A percentile compares a stretch with the other conserved stretches of the same genome.
Evolutionary conservation across 306 rosid species (phyloP).

Genomic region (Herpetospermum pedunculosum): DNA sequence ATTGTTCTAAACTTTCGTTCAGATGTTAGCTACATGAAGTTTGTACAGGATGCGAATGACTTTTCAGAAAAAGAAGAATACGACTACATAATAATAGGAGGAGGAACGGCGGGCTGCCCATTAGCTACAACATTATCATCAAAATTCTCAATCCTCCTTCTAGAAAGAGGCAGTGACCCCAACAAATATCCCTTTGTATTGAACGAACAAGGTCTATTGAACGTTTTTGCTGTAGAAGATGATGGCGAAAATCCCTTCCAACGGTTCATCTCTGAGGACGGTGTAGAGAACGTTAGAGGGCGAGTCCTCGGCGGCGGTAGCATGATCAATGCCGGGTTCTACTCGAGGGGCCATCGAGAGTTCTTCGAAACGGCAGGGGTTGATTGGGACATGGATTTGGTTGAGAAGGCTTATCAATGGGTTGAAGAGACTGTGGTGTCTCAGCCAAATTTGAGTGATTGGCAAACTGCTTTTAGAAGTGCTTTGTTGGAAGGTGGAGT

Average conservation of each 20-base stretch:
- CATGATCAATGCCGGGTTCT: slow-evolving; percentile 14
- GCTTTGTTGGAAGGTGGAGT: slow-evolving; percentile 12
- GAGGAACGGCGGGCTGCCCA: slow-evolving; percentile 29
- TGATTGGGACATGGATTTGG: slow-evolving; percentile 11
- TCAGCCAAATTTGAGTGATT: neutral
- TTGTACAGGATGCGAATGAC: slow-evolving; percentile 6
- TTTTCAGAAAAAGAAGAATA: neutral
- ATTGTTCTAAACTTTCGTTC: neutral
- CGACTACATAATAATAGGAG: slow-evolving; percentile 28
- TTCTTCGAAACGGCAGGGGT: slow-evolving; percentile 8
- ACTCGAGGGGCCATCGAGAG: slow-evolving; percentile 1
- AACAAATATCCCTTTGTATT: neutral
- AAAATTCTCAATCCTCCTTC: slow-evolving; percentile 11
- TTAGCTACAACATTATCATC: slow-evolving; percentile 22
- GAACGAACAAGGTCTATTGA: neutral
- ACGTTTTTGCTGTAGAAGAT: neutral
- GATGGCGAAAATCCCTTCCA: neutral
- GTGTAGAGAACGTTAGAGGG: slow-evolving; percentile 14
- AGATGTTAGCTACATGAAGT: slow-evolving; percentile 20
- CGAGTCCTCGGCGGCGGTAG: slow-evolving; percentile 19
- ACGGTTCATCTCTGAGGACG: slow-evolving; percentile 10
- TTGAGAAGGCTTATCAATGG: slow-evolving; percentile 13
- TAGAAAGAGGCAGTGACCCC: slow-evolving; percentile 21
- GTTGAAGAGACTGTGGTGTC: slow-evolving; percentile 11
- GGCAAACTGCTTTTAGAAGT: neutral